Evolutionary conservation across 257 asterid species (phyloP), one percentile per base, ranked within the genome.

Genomic region (Petunia secreta): DNA sequence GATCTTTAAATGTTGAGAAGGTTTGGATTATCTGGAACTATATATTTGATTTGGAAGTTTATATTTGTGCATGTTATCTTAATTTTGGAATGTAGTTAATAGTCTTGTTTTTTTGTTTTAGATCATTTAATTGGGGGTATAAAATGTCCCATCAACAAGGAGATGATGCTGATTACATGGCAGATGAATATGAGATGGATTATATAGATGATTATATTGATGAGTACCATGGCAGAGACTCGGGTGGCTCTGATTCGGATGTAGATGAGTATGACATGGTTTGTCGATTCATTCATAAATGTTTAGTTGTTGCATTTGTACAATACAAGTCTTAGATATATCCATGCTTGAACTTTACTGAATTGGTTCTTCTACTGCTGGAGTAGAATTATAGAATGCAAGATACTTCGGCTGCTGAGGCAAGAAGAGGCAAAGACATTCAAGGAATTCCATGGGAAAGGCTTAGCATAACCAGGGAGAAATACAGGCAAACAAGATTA

Each of bases 401-500:
- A n/a, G 98, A 92, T 82, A 94, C 97, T 43, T 89, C 97, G 37
- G 97, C 98, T 1, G 91, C 97, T 84, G 91, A 94, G 84, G 98
- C 97, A 36, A 89, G 97, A 84, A 83, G 75, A 80, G 98, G 97
- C 8, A 92, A 85, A 91, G 97, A 94, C 85, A 92, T 94, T 75
- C 97, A 94, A 85, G 98, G 98, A 64, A 94, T 94, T 86, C 98
- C 97, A n/a, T 94, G 98, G 98, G 93, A 91, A 62, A 86, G 91
- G 80, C 95, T 94, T 83, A 90, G 86, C 89, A 85, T 91, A 78
- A 91, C 94, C 64, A 90, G 97, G 75, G 95, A 91, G 85, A 91
- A 85, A 77, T 94, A 91, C 75, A 82, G 97, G 83, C 87, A 88
- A 82, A 90, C 94, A 75, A 94, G 98, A 85, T 80, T 90, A 82